Base-by-base conservation (phyloP, 306 rosid genomes). In the Malus sieversii region DNA sequence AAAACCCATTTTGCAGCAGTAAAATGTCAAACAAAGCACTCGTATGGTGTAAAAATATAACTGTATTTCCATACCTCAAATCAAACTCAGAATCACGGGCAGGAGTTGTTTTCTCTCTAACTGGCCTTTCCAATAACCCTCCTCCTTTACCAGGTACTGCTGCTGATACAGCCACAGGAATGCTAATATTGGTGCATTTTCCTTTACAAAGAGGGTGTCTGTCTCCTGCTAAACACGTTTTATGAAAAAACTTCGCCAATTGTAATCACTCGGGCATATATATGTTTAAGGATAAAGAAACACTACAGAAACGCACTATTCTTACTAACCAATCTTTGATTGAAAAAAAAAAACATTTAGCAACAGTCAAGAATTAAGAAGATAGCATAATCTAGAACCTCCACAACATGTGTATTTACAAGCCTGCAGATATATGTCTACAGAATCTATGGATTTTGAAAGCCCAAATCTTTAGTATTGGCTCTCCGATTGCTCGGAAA, bases 31-130 rank as follows among this genome's bases (percentile, higher is more conserved):
- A 33, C 27, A 33, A 35, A 11, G 48, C 70, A 38, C 70, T 66
- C 23, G 5, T 38, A 66, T n/a, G 52, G 23, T 35, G 70, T 33
- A n/a, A 11, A 5, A 51, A 35, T 66, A 38, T 64, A 64, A 64
- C 45, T 12, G 14, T 64, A 9, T 32, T 53, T 55, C 48, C 73
- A 33, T 79, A 90, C 95, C 86, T 87, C 77, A 87, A 74, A 84
- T 90, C 86, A 81, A 87, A 87, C 72, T 87, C 95, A 60, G 95
- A 90, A 73, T 90, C 92, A 57, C 95, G 89, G 52, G 87, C 84
- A 66, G 92, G 92, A 45, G 84, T 66, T 66, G 74, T 83, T 83
- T 78, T 87, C 70, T 87, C 95, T 77, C 84, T 84, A 72, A 86
- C 77, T 23, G 90, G 92, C 77, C 85, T 87, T 68, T 90, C 95